Percentiles rank a stretch among this genome's conserved stretches.
Evolutionary conservation across 176 grass and related monocot genomes (phyloP).

Genomic region (Phyllostachys edulis): DNA sequence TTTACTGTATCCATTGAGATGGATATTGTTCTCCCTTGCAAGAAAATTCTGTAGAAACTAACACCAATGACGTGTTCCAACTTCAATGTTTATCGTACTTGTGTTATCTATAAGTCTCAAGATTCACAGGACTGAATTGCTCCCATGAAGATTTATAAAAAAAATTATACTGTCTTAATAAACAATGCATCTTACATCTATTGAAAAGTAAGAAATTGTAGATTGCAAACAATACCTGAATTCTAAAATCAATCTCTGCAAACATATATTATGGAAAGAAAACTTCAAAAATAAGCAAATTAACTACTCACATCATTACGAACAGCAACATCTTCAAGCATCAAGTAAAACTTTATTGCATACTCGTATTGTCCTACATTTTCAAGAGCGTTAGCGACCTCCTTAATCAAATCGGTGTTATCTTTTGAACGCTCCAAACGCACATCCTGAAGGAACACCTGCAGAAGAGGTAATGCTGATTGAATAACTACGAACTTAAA

Average conservation of each 20-base stretch:
- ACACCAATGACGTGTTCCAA: neutral
- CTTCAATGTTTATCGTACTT: neutral
- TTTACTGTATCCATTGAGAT: neutral
- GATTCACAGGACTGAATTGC: neutral
- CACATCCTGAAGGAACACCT: conserved; percentile 64
- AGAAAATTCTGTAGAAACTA: neutral
- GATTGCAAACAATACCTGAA: neutral
- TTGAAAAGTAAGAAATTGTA: neutral
- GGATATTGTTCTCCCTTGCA: neutral
- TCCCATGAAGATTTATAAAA: neutral
- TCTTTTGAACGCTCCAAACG: conserved; percentile 57
- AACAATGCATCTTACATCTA: neutral
- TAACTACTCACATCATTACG: conserved; percentile 57
- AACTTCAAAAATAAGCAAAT: conserved; percentile 9
- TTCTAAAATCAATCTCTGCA: neutral
- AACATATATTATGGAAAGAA: neutral
- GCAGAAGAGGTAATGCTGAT: neutral
- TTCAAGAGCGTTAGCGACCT: conserved; percentile 63
- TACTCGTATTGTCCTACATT: conserved; percentile 60
- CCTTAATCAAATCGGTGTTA: conserved; percentile 44
- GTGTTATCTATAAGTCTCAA: neutral
- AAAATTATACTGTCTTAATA: neutral
- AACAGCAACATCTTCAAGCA: conserved; percentile 50
- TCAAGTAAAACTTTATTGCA: conserved; percentile 78
- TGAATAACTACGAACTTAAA: neutral